phyloP scores from a whole-genome alignment of 305 asterid genomes.

The Solanum hybrid region DNA sequence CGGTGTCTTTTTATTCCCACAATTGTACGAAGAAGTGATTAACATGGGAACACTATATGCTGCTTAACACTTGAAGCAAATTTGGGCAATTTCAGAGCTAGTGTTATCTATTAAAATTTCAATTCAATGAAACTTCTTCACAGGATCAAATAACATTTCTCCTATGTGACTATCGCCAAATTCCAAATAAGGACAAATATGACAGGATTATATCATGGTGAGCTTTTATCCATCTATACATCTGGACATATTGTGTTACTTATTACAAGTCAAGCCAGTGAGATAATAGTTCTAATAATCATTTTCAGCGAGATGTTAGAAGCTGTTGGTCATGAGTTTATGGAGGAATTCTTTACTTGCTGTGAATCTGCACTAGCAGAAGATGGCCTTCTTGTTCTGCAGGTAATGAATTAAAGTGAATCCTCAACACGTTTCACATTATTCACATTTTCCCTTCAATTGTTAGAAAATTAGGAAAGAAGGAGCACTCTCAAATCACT shows the following conservation, averaged over 20 bases:
- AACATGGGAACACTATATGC: too few relatives aligned
- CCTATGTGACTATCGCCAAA: background rate
- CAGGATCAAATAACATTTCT: background rate
- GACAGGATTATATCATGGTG: background rate
- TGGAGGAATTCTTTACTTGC: background rate
- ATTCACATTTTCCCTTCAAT: background rate
- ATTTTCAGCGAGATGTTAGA: background rate
- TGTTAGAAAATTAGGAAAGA: background rate
- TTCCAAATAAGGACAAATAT: background rate
- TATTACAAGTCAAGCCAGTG: background rate
- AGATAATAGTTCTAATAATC: background rate
- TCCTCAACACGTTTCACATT: background rate
- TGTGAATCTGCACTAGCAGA: background rate
- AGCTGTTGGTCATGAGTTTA: background rate
- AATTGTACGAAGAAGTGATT: background rate
- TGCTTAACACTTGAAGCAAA: background rate
- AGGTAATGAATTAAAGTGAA: background rate
- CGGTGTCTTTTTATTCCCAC: background rate
- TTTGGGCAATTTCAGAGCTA: background rate
- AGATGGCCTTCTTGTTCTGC: background rate
- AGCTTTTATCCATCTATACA: background rate
- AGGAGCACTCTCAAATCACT: background rate
- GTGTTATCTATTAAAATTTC: background rate
- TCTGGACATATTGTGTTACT: background rate
- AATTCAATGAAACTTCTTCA: background rate